A percentile compares a stretch with the other conserved stretches of the same genome.
Conservation (phyloP, 371 early-diverging fungal species). For the Mucor mucedo region DNA sequence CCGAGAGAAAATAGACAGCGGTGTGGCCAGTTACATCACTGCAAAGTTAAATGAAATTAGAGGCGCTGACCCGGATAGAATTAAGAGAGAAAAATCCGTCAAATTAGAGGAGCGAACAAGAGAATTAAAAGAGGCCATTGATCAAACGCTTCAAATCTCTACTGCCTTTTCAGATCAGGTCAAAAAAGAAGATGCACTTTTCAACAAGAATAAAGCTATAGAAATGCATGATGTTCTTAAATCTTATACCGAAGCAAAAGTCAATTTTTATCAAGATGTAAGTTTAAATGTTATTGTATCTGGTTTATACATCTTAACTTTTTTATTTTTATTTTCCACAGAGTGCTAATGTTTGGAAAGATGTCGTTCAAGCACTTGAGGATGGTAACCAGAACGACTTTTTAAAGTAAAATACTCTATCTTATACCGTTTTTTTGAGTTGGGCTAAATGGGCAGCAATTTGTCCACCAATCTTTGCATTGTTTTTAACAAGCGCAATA, state of each 20-base stretch:
- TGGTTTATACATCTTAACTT: background rate
- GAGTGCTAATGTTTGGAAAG: constrained; percentile 69
- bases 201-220: constrained; percentile 74
- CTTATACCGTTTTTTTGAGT: constrained; percentile 10
- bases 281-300: background rate
- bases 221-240: constrained; percentile 81
- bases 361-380: constrained; percentile 67
- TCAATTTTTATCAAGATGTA: constrained; percentile 82
- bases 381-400: background rate
- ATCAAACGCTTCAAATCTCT: constrained; percentile 71
- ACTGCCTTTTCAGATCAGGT: constrained; percentile 82
- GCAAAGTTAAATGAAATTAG: constrained; percentile 90
- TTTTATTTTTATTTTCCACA: constrained; percentile 16
- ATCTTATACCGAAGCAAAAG: constrained; percentile 75
- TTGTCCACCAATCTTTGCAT: constrained; percentile 80
- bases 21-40: constrained; percentile 73
- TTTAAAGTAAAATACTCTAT: background rate
- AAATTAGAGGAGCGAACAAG: constrained; percentile 74
- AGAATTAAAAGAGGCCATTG: constrained; percentile 87
- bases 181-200: constrained; percentile 79
- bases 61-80: constrained; percentile 86
- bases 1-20: constrained; percentile 60
- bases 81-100: constrained; percentile 76
- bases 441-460: constrained; percentile 61
- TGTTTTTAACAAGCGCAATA: constrained; percentile 90